These are phyloP conservation scores for Aspergillus arachidicola DNA, from an alignment of 2,329 filamentous ascomycete species.

Conservation along the genomic window DNA sequence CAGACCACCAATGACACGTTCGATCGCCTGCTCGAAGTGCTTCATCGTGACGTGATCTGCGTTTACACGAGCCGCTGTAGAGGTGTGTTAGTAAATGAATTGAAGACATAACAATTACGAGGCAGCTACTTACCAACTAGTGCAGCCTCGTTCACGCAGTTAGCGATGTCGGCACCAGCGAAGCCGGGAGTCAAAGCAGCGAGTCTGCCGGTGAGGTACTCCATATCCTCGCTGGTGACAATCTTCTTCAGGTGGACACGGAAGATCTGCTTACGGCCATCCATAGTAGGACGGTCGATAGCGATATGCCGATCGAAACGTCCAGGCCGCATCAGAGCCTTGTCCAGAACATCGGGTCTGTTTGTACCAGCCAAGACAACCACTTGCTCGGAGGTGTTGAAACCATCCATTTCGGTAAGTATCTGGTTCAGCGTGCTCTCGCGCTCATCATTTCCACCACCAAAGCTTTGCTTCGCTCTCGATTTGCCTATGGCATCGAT, in stretches of 20 bases:
- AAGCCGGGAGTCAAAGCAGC: slow-evolving; percentile 94
- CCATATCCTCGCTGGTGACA: slow-evolving; percentile 85
- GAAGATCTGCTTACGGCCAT: slow-evolving; percentile 94
- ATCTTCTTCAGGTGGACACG: slow-evolving; percentile 92
- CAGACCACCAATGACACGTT: slow-evolving; percentile 92
- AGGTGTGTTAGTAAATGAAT: slow-evolving; percentile 11
- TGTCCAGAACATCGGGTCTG: slow-evolving; percentile 89
- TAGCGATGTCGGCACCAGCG: slow-evolving; percentile 96
- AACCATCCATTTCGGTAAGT: slow-evolving; percentile 98
- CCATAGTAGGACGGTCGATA: slow-evolving; percentile 95
- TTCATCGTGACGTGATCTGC: slow-evolving; percentile 80
- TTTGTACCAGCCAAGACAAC: slow-evolving; percentile 97
- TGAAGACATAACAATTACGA: background rate
- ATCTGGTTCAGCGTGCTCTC: slow-evolving; percentile 98
- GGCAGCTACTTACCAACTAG: slow-evolving; percentile 72
- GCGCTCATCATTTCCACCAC: slow-evolving; percentile 93
- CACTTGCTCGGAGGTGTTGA: slow-evolving; percentile 95
- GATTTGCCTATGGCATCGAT: slow-evolving; percentile 97
- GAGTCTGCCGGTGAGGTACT: slow-evolving; percentile 83
- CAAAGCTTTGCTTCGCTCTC: slow-evolving; percentile 77
- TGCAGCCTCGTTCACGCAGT: slow-evolving; percentile 96
- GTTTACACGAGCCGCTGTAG: slow-evolving; percentile 75
- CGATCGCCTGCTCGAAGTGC: slow-evolving; percentile 97
- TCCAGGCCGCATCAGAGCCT: slow-evolving; percentile 92
- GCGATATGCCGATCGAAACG: slow-evolving; percentile 96